These are phyloP conservation scores for Agrocybe praecox DNA, from an alignment of 768 basidiomycete genomes.

Conservation along the genomic window DNA sequence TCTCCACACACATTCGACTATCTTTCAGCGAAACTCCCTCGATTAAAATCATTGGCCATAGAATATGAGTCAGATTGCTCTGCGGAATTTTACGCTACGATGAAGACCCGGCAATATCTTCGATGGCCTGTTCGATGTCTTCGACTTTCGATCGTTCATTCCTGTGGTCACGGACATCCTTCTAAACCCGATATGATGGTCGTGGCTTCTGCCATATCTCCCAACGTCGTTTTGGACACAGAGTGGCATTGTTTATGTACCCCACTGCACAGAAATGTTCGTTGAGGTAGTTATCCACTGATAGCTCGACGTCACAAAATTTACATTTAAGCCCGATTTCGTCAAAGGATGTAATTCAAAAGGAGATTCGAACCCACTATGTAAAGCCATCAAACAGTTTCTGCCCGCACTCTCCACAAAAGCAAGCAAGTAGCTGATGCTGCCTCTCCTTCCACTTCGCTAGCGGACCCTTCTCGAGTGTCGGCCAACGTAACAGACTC, in stretches of 20 bases:
- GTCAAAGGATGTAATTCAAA: too few species aligned
- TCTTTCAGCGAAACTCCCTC: background rate
- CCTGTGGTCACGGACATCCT: background rate
- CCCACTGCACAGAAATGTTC: background rate
- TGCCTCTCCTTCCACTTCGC: background rate
- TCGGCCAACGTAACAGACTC: background rate
- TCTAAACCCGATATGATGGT: background rate
- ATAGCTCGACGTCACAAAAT: too few species aligned
- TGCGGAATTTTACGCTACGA: background rate
- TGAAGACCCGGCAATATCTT: background rate
- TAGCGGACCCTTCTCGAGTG: background rate
- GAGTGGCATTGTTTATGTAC: background rate
- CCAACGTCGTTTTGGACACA: background rate
- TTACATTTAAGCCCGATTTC: too few species aligned
- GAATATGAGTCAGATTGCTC: background rate
- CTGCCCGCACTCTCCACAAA: background rate
- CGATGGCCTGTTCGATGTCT: background rate
- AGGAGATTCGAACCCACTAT: too few species aligned
- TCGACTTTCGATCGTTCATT: background rate
- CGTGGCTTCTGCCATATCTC: background rate
- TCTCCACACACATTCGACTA: background rate
- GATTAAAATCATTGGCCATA: background rate
- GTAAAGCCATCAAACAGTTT: too few species aligned
- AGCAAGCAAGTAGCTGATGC: background rate
- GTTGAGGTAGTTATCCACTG: too few species aligned